A percentile compares a stretch with the other conserved stretches of the same genome.
Conservation (phyloP, 495 filamentous ascomycete species). For the Hypoxylon crocopeplum region DNA sequence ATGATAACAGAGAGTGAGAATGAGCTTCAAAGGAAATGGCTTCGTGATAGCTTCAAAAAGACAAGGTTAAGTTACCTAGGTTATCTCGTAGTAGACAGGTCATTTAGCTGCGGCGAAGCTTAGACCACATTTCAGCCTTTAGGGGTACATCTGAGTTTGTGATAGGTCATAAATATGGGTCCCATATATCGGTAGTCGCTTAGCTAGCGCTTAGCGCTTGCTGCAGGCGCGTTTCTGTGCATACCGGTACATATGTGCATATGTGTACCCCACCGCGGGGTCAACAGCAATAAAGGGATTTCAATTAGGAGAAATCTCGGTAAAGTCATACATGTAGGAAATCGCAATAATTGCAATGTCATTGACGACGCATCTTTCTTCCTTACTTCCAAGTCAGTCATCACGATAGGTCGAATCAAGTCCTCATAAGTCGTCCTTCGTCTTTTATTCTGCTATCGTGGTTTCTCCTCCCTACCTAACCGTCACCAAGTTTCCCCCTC, state of each 20-base stretch:
- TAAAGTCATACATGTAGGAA: not conserved
- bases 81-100: not conserved
- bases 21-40: conserved; percentile 3
- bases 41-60: conserved; percentile 36
- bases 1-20: not conserved
- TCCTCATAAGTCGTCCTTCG: too few species aligned
- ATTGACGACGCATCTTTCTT: not conserved
- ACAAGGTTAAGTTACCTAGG: not conserved
- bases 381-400: not conserved
- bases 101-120: conserved; percentile 6
- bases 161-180: conserved; percentile 4
- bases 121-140: conserved; percentile 6
- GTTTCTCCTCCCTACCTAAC: not conserved
- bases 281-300: conserved; percentile 12
- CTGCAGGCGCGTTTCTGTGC: not conserved
- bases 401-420: too few species aligned
- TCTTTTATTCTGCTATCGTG: too few species aligned
- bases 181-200: conserved; percentile 16
- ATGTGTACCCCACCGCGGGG: conserved; percentile 30
- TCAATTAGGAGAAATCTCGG: conserved; percentile 33
- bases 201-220: conserved; percentile 30
- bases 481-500: not conserved
- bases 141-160: too few species aligned
- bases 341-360: not conserved
- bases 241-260: not conserved